phyloP scores from a whole-genome alignment of 2,329 filamentous ascomycete genomes.

The Dichotomopilus funicola region DNA sequence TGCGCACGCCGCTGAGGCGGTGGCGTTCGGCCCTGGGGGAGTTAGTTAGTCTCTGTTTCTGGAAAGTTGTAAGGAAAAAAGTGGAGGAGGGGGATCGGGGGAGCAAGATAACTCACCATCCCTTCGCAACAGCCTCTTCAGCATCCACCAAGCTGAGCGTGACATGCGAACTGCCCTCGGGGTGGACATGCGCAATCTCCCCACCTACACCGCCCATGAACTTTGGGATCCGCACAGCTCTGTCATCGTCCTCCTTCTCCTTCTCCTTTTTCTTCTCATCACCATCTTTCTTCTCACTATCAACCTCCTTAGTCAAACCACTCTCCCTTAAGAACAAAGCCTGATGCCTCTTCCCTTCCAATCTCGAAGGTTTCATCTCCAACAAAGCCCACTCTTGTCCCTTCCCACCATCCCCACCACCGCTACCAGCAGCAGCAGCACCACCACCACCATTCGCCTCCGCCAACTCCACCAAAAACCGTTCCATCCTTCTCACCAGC shows the following conservation, averaged over 20 bases:
- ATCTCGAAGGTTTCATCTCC: constrained; percentile 23
- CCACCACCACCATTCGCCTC: not conserved
- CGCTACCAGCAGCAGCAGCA: too few species aligned
- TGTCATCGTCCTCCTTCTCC: not conserved
- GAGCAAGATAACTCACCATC: constrained; percentile 23
- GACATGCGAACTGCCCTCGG: constrained; percentile 35
- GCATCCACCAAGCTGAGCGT: constrained; percentile 34
- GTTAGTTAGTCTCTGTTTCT: not conserved
- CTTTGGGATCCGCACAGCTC: not conserved
- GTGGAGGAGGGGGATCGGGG: not conserved
- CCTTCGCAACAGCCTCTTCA: constrained; percentile 28
- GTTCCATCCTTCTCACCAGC: constrained; percentile 21
- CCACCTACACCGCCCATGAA: constrained; percentile 20
- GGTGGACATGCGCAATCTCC: constrained; percentile 35
- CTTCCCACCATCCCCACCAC: constrained; percentile 28
- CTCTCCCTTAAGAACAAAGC: constrained; percentile 26
- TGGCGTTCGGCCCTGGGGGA: constrained; percentile 33
- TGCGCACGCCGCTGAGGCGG: constrained; percentile 27
- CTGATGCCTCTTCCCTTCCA: constrained; percentile 29
- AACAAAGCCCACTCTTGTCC: constrained; percentile 17
- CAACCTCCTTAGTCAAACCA: not conserved
- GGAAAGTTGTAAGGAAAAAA: not conserved
- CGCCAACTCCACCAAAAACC: constrained; percentile 24
- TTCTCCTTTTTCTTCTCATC: not conserved
- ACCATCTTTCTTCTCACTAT: not conserved